Evolutionary conservation across 2,329 filamentous ascomycete genomes (phyloP), one percentile per base, ranked within the genome.

Genomic region (Phyllosticta capitalensis): DNA sequence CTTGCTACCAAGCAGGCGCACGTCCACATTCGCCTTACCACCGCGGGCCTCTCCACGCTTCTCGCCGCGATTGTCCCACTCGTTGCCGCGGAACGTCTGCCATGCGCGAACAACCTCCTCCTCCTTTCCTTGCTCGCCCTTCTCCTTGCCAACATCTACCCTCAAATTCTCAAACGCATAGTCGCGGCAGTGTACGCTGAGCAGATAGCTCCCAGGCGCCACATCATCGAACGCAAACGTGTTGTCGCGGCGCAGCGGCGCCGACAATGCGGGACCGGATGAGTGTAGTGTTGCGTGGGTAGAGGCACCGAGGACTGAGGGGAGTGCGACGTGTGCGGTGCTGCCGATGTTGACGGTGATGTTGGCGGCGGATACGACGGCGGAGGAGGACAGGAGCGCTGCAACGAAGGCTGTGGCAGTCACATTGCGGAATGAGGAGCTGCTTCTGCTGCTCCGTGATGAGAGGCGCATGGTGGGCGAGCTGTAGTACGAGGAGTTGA

Each of bases 11-110:
- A 87, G 60, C 1, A 83, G 79, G 68, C 81, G 81, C 3, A 88
- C 80, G 62, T 88, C 82, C 52, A 79, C 71, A 55, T 74, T 70
- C 28, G 14, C 19, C 49, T 30, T 56, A 28, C 19, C 53, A 7
- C 72, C 75, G 52, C 78, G 79, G 14, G 67, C 68, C 30, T 75
- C 73, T 21, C 72, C 76, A 55, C 79, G 76, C 52, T 71, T 79
- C 75, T 88, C 87, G 17, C 92, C 92, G 68, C 85, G 88, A 71
- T 96, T 95, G 19, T 80, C 84, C 91, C 92, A 96, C 66, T 94
- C 89, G 67, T 95, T 92, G 0, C 90, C 91, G 54, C 90, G 80
- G 71, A 86, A 95, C 24, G 90, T 95, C 78, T 92, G 89, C 87
- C 89, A 94, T 26, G 85, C 85, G 50, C 80, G 75, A 2, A 90